Evolutionary conservation across 192 early-diverging fungal genomes (phyloP).

Genomic region (Endogone sp.): DNA sequence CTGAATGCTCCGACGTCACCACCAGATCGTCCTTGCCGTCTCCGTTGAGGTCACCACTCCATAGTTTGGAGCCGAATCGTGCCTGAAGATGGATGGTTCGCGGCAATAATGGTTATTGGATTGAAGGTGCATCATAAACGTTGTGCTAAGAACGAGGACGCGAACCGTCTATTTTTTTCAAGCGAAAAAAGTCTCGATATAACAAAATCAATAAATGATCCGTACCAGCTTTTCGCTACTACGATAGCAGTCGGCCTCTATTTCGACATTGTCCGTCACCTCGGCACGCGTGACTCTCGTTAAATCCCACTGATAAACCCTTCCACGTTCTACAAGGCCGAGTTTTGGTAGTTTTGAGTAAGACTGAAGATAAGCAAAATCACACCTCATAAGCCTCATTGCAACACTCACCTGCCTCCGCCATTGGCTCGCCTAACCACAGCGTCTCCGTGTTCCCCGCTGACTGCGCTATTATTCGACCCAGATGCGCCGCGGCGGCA

Average conservation of each 20-base stretch:
- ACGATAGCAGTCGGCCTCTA: background rate
- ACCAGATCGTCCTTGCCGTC: background rate
- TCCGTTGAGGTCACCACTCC: background rate
- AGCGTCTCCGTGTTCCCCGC: background rate
- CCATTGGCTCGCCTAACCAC: constrained; percentile 35
- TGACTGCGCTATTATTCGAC: constrained; percentile 3
- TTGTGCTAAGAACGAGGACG: no score
- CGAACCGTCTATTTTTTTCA: no score
- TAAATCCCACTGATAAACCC: constrained; percentile 19
- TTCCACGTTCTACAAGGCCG: constrained; percentile 28
- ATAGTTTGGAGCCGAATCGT: background rate
- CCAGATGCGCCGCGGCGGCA: constrained; percentile 24
- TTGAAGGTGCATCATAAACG: no score
- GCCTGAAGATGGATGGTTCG: background rate
- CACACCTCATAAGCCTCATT: background rate
- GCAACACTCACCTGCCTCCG: constrained; percentile 13
- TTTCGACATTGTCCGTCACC: background rate
- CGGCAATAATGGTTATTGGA: no score
- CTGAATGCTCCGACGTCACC: constrained; percentile 1
- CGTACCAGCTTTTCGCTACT: background rate
- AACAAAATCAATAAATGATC: no score
- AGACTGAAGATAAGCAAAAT: background rate
- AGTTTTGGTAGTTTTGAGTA: no score
- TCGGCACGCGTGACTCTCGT: background rate
- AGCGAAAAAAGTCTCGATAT: no score